Base-by-base conservation (phyloP, 2,329 filamentous ascomycete species). In the Talaromyces marneffei region DNA sequence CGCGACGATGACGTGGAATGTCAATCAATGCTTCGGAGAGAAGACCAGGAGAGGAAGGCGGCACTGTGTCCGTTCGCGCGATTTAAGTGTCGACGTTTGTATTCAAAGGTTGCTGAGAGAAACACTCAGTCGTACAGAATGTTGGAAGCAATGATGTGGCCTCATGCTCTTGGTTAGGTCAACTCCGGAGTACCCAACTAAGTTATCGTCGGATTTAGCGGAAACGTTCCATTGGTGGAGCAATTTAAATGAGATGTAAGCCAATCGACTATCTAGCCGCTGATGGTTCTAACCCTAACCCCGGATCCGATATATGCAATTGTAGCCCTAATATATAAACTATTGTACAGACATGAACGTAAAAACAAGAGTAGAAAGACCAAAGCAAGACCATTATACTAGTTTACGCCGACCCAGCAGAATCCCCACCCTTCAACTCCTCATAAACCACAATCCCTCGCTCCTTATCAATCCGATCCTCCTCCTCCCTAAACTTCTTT, bases 401-500 rank as follows among this genome's bases (percentile, higher is more conserved):
- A 4, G 12, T 7, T 50, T 20, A 31, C n/a, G 3, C 46, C n/a
- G 27, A 12, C 29, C 46, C 7, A 31, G 42, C n/a, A 46, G 7
- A n/a, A 40, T 8, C n/a, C 39, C 14, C 33, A 20, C 12, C 40
- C 18, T 55, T 56, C 42, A 52, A 25, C 59, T 55, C 39, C 55
- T 59, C n/a, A 50, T 55, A 62, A 18, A 74, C 68, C 48, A 75
- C 66, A 37, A 73, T 64, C 2, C 79, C 79, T 23, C 74, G 68
- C 50, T 74, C 69, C 61, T 78, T 73, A 61, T 87, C 83, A 31
- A 80, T 68, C 68, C 79, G 67, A 60, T 86, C 82, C 70, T 87
- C 78, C 64, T 75, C 63, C 59, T 78, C 69, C 62, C 91, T 83
- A 74, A 83, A 88, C 55, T 71, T 63, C 46, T 83, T 80, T 7